Evolutionary conservation across 805 yeast genomes (phyloP), one percentile per base, ranked within the genome.

Genomic region (Saccharomyces jurei): DNA sequence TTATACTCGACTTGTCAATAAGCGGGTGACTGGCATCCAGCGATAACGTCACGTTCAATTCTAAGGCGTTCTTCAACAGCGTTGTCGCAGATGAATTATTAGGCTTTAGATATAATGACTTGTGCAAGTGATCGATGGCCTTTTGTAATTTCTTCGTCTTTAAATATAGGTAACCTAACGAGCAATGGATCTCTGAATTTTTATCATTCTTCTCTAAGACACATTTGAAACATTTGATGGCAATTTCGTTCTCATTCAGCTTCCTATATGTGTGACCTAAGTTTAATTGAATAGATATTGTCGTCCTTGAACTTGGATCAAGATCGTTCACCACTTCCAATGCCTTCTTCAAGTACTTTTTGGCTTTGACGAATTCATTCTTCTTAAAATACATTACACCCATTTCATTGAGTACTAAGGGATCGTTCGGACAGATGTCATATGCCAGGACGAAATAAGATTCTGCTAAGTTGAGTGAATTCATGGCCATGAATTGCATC

Each of bases 401-500:
- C 66, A 92, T 73, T 67, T 94, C 99, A 69, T 94, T 94, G 57
- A 94, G 75, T 48, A 94, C 71, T 50, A 92, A 71, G 2, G 99
- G 98, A 69, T 94, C 99, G 3, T 81, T 76, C 25, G 87, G 83
- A 69, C 96, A 91, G 2, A 90, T 81, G 22, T 82, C 81, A 61
- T 81, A 84, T 0, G 97, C 81, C 3, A 91, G 80, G 54, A 77
- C 72, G 29, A 94, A 77, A 64, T 91, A 94, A 67, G 92, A 97
- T 61, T 87, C 91, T 0, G 98, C 89, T 53, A 94, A 73, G 5
- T 84, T 79, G 49, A 87, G 75, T 61, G 91, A 90, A 67, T 84
- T 86, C 83, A 92, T 86, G 56, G 89, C 90, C 61, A 90, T 73
- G 68, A 94, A 92, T 73, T 94, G 98, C 97, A 94, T 94, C 0